Conservation (phyloP, 2,329 filamentous ascomycete species). For the Neopestalotiopsis rosae region DNA sequence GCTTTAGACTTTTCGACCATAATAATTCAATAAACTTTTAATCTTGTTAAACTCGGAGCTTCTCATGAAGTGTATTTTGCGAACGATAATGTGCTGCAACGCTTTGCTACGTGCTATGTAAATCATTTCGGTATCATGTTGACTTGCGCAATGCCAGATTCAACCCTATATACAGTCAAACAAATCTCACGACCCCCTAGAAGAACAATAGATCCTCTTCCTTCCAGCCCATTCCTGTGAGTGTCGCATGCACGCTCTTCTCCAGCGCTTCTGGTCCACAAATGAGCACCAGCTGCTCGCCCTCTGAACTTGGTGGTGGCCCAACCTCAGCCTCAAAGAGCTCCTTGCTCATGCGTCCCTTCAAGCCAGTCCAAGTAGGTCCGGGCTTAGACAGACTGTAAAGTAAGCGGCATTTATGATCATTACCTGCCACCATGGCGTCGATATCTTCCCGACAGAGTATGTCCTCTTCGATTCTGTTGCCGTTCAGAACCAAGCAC, state of each 20-base stretch:
- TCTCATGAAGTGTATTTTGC: too few relatives aligned
- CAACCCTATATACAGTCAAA: too few relatives aligned
- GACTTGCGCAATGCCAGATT: too few relatives aligned
- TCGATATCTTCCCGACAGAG: slow-evolving; percentile 78
- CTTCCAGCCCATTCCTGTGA: slow-evolving; percentile 68
- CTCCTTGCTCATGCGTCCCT: slow-evolving; percentile 68
- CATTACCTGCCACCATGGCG: slow-evolving; percentile 56
- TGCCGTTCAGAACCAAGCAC: slow-evolving; percentile 80
- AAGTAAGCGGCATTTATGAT: slow-evolving; percentile 65
- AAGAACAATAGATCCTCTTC: slow-evolving; percentile 80
- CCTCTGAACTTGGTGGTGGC: slow-evolving; percentile 38
- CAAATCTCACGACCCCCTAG: slow-evolving; percentile 38
- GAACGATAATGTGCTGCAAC: too few relatives aligned
- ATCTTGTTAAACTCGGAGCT: too few relatives aligned
- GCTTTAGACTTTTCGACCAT: not conserved
- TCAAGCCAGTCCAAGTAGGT: slow-evolving; percentile 69
- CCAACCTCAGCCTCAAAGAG: slow-evolving; percentile 67
- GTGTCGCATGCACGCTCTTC: slow-evolving; percentile 58
- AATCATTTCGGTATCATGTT: too few relatives aligned
- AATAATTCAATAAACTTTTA: not conserved
- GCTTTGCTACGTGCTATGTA: too few relatives aligned
- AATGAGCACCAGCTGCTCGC: slow-evolving; percentile 71
- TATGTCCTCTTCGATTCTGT: slow-evolving; percentile 81
- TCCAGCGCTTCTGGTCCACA: slow-evolving; percentile 83
- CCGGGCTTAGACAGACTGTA: slow-evolving; percentile 72